A percentile compares a stretch with the other conserved stretches of the same genome.
Evolutionary conservation across 768 basidiomycete genomes (phyloP).

Genomic region (Tylopilus subfusipes): DNA sequence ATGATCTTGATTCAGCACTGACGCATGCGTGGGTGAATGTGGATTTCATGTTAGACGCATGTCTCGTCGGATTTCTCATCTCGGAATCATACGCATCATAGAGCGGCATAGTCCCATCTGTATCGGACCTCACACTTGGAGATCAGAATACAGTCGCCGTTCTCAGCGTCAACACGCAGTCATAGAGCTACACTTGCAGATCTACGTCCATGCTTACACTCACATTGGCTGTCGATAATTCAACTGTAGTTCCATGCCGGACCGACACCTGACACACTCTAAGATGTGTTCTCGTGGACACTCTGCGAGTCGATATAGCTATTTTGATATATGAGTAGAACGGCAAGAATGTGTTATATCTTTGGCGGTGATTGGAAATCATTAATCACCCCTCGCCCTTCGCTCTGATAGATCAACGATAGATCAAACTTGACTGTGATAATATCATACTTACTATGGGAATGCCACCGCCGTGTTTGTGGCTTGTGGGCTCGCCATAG

Average conservation of each 20-base stretch:
- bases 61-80: slow-evolving; percentile 87
- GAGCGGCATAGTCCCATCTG: background rate
- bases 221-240: background rate
- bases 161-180: slow-evolving; percentile 6
- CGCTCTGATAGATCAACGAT: no score
- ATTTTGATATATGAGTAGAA: no score
- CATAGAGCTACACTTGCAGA: slow-evolving; percentile 20
- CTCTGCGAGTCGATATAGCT: no score
- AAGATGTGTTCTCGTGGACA: background rate
- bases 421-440: no score
- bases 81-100: slow-evolving; percentile 54
- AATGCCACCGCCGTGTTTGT: no score
- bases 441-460: no score
- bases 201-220: background rate
- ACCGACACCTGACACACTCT: background rate
- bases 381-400: no score
- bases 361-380: no score
- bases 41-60: slow-evolving; percentile 94
- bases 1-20: slow-evolving; percentile 46
- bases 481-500: no score
- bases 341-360: no score
- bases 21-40: slow-evolving; percentile 97
- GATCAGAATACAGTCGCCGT: background rate
- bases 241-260: background rate
- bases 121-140: background rate